Percentiles rank a stretch among this genome's conserved stretches.
Conservation (phyloP, 1,284 basidiomycete genomes). For the Papiliotrema fonsecae region DNA sequence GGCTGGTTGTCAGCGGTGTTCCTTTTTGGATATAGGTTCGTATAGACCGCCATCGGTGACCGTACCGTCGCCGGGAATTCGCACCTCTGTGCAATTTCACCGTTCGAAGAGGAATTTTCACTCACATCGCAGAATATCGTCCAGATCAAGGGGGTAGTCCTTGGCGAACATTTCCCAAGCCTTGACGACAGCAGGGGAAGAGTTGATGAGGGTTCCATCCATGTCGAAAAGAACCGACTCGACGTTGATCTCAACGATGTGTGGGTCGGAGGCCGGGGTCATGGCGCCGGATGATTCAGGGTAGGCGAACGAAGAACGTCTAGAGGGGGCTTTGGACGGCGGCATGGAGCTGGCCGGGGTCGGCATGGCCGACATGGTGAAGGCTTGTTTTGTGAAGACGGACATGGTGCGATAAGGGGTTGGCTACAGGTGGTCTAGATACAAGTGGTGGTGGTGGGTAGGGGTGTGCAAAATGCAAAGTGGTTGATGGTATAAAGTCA, state of each 20-base stretch:
- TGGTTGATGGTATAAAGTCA: slow-evolving; percentile 20
- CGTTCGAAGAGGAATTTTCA: neutral
- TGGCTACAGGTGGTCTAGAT: slow-evolving; percentile 1
- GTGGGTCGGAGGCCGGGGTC: slow-evolving; percentile 66
- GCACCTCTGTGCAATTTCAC: neutral
- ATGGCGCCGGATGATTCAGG: slow-evolving; percentile 54
- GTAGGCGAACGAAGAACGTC: slow-evolving; percentile 33
- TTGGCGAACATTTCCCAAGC: slow-evolving; percentile 42
- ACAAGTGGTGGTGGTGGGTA: neutral
- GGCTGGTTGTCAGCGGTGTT: slow-evolving; percentile 50
- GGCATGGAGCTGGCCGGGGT: slow-evolving; percentile 30
- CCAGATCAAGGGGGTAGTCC: slow-evolving; percentile 41
- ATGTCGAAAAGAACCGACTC: slow-evolving; percentile 45
- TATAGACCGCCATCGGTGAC: too few species aligned
- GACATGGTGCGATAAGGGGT: slow-evolving; percentile 30
- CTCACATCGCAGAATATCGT: slow-evolving; percentile 43
- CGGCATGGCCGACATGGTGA: slow-evolving; percentile 47
- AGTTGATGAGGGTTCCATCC: slow-evolving; percentile 47
- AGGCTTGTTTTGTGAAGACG: slow-evolving; percentile 48
- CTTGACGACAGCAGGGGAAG: slow-evolving; percentile 43
- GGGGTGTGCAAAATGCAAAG: slow-evolving; percentile 24
- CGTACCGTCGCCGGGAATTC: too few species aligned
- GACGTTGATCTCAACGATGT: slow-evolving; percentile 48
- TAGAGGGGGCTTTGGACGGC: slow-evolving; percentile 28
- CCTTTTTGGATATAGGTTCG: too few species aligned